A percentile compares a stretch with the other conserved stretches of the same genome.
phyloP scores from a whole-genome alignment of 768 basidiomycete species.

The Naganishia vishniacii region DNA sequence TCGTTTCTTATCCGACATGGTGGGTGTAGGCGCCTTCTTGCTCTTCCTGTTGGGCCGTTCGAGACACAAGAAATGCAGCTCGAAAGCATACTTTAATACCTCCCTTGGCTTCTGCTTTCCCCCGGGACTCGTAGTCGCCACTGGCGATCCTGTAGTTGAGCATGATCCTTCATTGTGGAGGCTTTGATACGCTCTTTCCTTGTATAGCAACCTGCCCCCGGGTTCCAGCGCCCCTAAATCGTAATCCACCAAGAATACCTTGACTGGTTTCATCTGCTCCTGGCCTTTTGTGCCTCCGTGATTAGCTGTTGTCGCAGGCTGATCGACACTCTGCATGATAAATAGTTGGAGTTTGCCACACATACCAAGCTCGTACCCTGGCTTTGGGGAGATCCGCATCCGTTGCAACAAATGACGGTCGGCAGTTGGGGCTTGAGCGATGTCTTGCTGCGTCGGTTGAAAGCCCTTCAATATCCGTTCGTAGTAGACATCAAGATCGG shows the following conservation, averaged over 20 bases:
- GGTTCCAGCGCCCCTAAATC: slow-evolving; percentile 35
- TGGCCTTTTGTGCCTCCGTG: background rate
- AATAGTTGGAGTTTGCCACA: slow-evolving; percentile 8
- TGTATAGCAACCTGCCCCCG: slow-evolving; percentile 38
- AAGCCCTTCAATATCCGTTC: slow-evolving; percentile 1
- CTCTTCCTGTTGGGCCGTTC: slow-evolving; percentile 17
- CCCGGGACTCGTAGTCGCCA: background rate
- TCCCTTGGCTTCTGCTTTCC: slow-evolving; percentile 21
- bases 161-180: slow-evolving; percentile 14
- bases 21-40: background rate
- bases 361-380: slow-evolving; percentile 11
- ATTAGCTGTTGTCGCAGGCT: background rate
- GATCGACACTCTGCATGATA: slow-evolving; percentile 18
- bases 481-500: background rate
- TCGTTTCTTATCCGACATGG: slow-evolving; percentile 4
- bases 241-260: slow-evolving; percentile 44
- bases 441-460: background rate
- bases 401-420: background rate
- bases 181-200: slow-evolving; percentile 38
- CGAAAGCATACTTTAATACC: slow-evolving; percentile 39
- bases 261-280: slow-evolving; percentile 30
- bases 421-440: background rate
- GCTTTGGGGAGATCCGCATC: background rate
- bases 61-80: slow-evolving; percentile 43
- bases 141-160: background rate